Conservation (phyloP, 345 rosid species). For the Ceriops tagal region DNA sequence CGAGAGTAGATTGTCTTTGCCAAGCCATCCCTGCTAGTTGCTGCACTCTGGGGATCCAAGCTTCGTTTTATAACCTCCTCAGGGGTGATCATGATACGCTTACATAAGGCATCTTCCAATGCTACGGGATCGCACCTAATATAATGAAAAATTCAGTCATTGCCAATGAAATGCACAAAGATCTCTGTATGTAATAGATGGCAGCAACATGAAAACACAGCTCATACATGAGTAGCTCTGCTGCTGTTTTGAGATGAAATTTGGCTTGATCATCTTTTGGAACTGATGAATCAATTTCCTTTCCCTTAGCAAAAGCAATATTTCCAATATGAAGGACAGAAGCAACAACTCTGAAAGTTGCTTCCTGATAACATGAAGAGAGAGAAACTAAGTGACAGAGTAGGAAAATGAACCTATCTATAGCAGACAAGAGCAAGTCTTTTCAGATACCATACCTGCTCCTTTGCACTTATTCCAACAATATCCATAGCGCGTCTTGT, state of each 20-base stretch:
- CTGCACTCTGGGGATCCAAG: conserved; percentile 87
- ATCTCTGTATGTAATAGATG: conserved; percentile 5
- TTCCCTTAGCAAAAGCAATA: conserved; percentile 72
- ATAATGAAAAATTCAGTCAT: conserved; percentile 1
- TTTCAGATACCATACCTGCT: conserved; percentile 49
- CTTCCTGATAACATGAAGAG: conserved; percentile 51
- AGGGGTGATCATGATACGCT: conserved; percentile 96
- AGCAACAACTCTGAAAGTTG: conserved; percentile 94
- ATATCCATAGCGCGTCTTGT: conserved; percentile 94
- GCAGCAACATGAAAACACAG: conserved; percentile 9
- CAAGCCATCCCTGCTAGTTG: conserved; percentile 77
- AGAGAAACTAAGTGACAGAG: neutral
- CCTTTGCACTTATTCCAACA: conserved; percentile 83
- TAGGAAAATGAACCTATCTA: conserved; percentile 12
- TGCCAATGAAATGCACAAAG: conserved; percentile 1
- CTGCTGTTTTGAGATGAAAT: conserved; percentile 71
- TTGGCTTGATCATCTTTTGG: conserved; percentile 74
- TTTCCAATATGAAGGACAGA: conserved; percentile 86
- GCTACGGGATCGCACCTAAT: conserved; percentile 70
- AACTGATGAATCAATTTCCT: conserved; percentile 80
- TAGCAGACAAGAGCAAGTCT: neutral
- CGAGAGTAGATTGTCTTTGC: conserved; percentile 91
- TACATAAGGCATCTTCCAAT: conserved; percentile 89
- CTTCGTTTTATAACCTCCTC: conserved; percentile 93
- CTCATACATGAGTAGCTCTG: conserved; percentile 81